Conservation (phyloP, 1,139 yeast species). For the Lodderomyces metapsilosis region DNA sequence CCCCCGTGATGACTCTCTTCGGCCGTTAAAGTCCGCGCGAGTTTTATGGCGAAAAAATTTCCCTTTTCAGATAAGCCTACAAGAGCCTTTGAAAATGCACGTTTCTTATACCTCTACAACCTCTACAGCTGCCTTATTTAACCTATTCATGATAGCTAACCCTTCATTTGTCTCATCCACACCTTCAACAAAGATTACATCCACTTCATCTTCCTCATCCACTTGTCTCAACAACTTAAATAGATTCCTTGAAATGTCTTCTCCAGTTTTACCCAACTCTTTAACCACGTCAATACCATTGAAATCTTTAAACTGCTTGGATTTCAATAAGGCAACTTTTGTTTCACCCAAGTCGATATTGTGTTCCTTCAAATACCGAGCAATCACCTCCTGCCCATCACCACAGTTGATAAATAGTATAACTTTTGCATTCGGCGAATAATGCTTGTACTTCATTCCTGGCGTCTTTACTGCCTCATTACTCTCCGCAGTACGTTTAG, state of each 20-base stretch:
- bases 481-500: slow-evolving; percentile 62
- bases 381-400: slow-evolving; percentile 37
- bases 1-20: too few relatives aligned
- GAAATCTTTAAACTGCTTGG: slow-evolving; percentile 32
- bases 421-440: slow-evolving; percentile 87
- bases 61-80: background rate
- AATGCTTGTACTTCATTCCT: slow-evolving; percentile 96
- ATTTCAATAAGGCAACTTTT: slow-evolving; percentile 50
- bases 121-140: slow-evolving; percentile 78
- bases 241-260: slow-evolving; percentile 68
- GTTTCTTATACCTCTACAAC: slow-evolving; percentile 25
- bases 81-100: too few relatives aligned
- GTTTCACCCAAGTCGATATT: slow-evolving; percentile 11
- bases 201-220: slow-evolving; percentile 58
- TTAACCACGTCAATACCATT: slow-evolving; percentile 31
- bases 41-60: background rate
- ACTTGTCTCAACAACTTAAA: slow-evolving; percentile 71
- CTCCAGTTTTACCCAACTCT: slow-evolving; percentile 56
- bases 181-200: slow-evolving; percentile 72
- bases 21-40: background rate
- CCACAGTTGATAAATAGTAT: slow-evolving; percentile 58
- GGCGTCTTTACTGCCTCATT: slow-evolving; percentile 85
- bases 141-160: slow-evolving; percentile 88
- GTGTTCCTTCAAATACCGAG: slow-evolving; percentile 23
- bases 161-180: slow-evolving; percentile 74